phyloP scores from a whole-genome alignment of 371 early-diverging fungal genomes.

The Rhizomucor pusillus region DNA sequence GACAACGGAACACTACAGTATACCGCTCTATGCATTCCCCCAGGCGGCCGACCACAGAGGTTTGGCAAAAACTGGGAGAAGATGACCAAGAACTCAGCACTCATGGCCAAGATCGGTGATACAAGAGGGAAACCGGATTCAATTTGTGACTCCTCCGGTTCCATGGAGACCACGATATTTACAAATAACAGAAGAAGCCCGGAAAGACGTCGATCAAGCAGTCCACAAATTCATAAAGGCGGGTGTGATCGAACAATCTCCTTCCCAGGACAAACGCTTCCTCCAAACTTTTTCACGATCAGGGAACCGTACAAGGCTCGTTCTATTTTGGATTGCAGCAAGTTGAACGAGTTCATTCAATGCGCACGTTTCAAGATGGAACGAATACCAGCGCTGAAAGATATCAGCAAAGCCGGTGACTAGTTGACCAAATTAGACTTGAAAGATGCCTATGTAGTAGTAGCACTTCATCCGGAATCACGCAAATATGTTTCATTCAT shows the following conservation, averaged over 20 bases:
- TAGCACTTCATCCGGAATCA: background rate
- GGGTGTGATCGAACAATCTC: conserved; percentile 1
- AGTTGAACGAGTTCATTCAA: conserved; percentile 4
- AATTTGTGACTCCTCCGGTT: background rate
- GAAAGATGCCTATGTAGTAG: conserved; percentile 4
- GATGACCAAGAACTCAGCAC: background rate
- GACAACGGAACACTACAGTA: background rate
- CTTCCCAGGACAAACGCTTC: background rate
- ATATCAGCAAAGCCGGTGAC: background rate
- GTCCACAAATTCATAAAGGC: background rate
- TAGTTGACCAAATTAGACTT: background rate
- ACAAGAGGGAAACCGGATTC: background rate
- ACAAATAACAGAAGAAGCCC: background rate
- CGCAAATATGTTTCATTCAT: background rate
- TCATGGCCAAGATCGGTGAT: background rate
- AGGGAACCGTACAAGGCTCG: conserved; percentile 8
- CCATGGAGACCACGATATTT: background rate
- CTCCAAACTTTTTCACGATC: conserved; percentile 5
- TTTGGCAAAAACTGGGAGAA: background rate
- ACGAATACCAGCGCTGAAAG: conserved; percentile 9
- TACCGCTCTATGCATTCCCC: background rate
- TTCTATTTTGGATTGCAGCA: conserved; percentile 7
- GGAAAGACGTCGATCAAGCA: conserved; percentile 1
- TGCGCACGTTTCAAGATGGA: conserved; percentile 16
- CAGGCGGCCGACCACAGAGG: background rate